Conservation (phyloP, 2,329 filamentous ascomycete species). For the Pseudofabraea citricarpa region DNA sequence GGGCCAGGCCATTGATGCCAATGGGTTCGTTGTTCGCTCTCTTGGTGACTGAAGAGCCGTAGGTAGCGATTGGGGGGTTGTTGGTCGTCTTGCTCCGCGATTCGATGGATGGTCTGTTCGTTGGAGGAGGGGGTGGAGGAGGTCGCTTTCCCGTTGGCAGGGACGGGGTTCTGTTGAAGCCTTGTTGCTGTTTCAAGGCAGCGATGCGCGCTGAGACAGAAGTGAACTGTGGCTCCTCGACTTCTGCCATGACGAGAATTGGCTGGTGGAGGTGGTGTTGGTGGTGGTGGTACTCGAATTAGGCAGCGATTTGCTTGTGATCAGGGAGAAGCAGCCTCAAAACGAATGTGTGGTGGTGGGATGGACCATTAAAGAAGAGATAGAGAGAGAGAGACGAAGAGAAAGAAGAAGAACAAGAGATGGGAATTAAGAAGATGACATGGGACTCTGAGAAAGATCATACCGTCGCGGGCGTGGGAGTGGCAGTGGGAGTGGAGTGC, state of each 20-base stretch:
- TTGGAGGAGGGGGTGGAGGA: conserved; percentile 43
- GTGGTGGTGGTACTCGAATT: too few species aligned
- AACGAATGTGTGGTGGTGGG: too few species aligned
- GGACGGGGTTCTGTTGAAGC: conserved; percentile 2
- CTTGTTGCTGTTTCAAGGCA: conserved; percentile 45
- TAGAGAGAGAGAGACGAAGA: too few species aligned
- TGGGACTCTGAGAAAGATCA: too few species aligned
- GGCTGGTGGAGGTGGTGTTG: neutral
- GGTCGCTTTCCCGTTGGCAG: conserved; percentile 46
- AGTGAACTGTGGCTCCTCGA: conserved; percentile 57
- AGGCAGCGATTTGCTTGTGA: too few species aligned
- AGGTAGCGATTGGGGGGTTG: conserved; percentile 26
- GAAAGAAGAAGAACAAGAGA: too few species aligned
- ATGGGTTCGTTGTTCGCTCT: conserved; percentile 21
- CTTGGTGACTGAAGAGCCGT: conserved; percentile 20
- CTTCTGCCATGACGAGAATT: conserved; percentile 48
- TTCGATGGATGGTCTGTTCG: conserved; percentile 33
- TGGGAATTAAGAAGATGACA: too few species aligned
- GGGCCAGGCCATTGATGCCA: conserved; percentile 11
- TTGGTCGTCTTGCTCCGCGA: conserved; percentile 32
- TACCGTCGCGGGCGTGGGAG: too few species aligned
- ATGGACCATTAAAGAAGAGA: too few species aligned
- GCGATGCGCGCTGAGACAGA: conserved; percentile 59
- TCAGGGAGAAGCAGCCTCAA: too few species aligned
- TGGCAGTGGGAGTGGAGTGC: too few species aligned